These are phyloP conservation scores for Xylaria scruposa DNA, from an alignment of 495 filamentous ascomycete genomes.

Conservation along the genomic window DNA sequence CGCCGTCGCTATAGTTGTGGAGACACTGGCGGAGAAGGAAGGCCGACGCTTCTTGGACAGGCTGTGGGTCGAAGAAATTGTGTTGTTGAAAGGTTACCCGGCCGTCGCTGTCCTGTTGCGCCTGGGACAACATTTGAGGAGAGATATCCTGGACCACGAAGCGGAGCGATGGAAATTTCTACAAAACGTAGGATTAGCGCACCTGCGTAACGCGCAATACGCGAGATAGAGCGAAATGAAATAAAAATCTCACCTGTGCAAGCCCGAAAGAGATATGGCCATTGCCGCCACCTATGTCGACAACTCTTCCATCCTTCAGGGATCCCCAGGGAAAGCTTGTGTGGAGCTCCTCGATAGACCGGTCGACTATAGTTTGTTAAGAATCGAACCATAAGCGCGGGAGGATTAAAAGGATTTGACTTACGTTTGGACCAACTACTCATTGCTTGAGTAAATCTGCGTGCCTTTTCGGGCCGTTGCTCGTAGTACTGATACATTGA, in stretches of 20 bases:
- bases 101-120: not conserved
- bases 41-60: constrained; percentile 30
- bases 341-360: constrained; percentile 22
- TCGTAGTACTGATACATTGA: constrained; percentile 40
- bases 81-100: constrained; percentile 38
- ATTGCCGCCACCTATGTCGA: constrained; percentile 35
- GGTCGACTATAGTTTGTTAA: constrained; percentile 4
- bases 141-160: constrained; percentile 37
- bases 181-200: constrained; percentile 1
- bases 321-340: constrained; percentile 34
- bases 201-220: not conserved
- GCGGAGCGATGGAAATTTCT: constrained; percentile 32
- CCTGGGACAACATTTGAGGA: constrained; percentile 32
- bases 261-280: constrained; percentile 30
- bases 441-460: constrained; percentile 37
- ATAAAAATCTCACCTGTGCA: constrained; percentile 28
- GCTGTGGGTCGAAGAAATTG: constrained; percentile 44
- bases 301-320: constrained; percentile 31
- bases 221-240: not conserved
- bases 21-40: constrained; percentile 40
- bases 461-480: constrained; percentile 29
- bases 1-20: constrained; percentile 38
- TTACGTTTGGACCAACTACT: constrained; percentile 25
- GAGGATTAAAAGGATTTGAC: not conserved
- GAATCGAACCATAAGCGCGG: not conserved